Evolutionary conservation across 208 protist species (phyloP), one percentile per base, ranked within the genome.

Genomic region (Trypanosoma avium): DNA sequence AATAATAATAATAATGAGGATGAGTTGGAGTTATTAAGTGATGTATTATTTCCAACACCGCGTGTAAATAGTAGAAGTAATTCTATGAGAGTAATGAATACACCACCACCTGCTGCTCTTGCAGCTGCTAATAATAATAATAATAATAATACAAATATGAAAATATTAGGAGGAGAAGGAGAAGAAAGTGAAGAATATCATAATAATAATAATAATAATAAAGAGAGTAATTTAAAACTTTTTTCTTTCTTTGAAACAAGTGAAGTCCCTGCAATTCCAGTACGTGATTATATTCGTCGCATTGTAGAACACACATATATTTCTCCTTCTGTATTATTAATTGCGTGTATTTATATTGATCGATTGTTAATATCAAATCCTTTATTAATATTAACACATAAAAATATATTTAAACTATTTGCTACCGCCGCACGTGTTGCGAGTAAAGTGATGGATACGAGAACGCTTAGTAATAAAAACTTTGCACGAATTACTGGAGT

Each of bases 371-470:
- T 35, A 36, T 50, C 55, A 40, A 60, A 82, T 30, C 30, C 57
- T 10, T 50, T 49, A 17, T 47, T 94, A 15, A 47, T 83, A 1
- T 62, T 94, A 3, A 78, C 70, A 27, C 48, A 70, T 27, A 47
- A 74, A 29, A 92, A 86, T 52, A 26, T 79, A 17, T 92, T 83
- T 71, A 90, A 90, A 62, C 58, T 94, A 10, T 70, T 92, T 47
- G 64, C 83, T 22, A 61, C 62, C 19, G 70, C 84, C 17, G 60
- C 77, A 26, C 80, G 88, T 27, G 58, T 92, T 4, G 71, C 78
- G 15, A 86, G 77, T 53, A 94, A 94, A 55, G 55, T 92, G 19
- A 75, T 90, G 61, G 88, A 94, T 64, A 84, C 84, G 19, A 75
- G 88, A 40, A 84, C 77, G 12, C 67, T 94, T 1, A 92, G 75